Evolutionary conservation across 192 early-diverging fungal genomes (phyloP).

Genomic region (Chytriomyces sp.): DNA sequence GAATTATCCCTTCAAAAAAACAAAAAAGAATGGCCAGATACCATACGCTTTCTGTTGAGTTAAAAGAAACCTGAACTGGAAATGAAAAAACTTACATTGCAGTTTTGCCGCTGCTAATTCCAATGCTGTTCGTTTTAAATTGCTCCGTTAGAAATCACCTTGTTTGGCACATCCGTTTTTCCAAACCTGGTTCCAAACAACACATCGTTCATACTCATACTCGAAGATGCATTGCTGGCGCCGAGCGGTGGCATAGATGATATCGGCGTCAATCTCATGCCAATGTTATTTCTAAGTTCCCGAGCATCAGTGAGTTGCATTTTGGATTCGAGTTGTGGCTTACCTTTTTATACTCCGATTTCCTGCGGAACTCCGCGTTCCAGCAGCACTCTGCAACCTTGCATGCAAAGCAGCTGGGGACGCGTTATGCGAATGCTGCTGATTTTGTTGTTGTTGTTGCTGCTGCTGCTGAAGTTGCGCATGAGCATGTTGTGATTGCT

Average conservation of each 20-base stretch:
- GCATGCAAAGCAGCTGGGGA: not conserved
- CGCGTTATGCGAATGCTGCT: too few species aligned
- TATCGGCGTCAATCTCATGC: conserved; percentile 43
- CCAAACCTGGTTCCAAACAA: conserved; percentile 47
- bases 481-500: conserved; percentile 5
- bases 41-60: not conserved
- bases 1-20: not conserved
- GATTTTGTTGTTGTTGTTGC: not conserved
- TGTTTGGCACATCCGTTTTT: not conserved
- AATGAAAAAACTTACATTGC: not conserved
- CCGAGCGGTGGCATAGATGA: conserved; percentile 21
- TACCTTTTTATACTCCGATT: conserved; percentile 6
- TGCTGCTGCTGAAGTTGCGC: conserved; percentile 3
- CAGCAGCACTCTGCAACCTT: not conserved
- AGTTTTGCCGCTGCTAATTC: conserved; percentile 6
- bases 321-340: not conserved
- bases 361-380: conserved; percentile 29
- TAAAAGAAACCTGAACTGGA: too few species aligned
- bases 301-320: conserved; percentile 28
- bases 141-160: not conserved
- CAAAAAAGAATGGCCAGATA: not conserved
- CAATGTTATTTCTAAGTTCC: conserved; percentile 29
- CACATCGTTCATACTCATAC: conserved; percentile 40
- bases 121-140: not conserved
- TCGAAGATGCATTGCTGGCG: not conserved